phyloP scores from a whole-genome alignment of 345 rosid species.

The Raphanus raphanistrum region DNA sequence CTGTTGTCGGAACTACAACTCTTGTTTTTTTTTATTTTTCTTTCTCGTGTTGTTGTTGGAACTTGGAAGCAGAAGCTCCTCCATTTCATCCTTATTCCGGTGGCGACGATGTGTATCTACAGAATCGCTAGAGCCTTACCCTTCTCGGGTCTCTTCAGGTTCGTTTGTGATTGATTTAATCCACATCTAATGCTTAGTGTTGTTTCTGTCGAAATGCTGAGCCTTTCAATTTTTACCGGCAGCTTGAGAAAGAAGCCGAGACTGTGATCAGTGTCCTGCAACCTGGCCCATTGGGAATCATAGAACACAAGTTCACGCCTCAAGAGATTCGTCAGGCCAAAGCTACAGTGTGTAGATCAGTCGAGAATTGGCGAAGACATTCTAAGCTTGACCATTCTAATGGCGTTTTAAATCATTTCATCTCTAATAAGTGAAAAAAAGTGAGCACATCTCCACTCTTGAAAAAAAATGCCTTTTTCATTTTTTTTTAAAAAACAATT shows the following conservation, averaged over 20 bases:
- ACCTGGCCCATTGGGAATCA: constrained; percentile 85
- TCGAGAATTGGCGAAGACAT: constrained; percentile 67
- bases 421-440: constrained; percentile 42
- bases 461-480: not conserved
- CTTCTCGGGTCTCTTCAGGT: constrained; percentile 66
- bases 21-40: too few relatives aligned
- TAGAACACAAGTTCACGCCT: constrained; percentile 79
- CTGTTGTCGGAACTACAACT: not conserved
- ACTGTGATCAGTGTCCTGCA: constrained; percentile 78
- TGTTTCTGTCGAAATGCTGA: not conserved
- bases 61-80: not conserved
- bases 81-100: not conserved
- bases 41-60: not conserved
- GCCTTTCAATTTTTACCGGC: constrained; percentile 40
- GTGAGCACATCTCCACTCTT: not conserved
- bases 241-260: constrained; percentile 79
- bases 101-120: constrained; percentile 38
- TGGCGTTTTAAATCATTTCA: constrained; percentile 54
- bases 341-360: constrained; percentile 60
- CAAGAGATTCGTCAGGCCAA: constrained; percentile 67
- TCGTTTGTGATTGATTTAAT: not conserved
- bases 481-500: constrained; percentile 9
- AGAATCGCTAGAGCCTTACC: constrained; percentile 56
- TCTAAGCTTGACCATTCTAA: constrained; percentile 50
- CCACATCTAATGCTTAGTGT: not conserved